Evolutionary conservation across 1,284 basidiomycete species (phyloP), one percentile per base, ranked within the genome.

Genomic region (Jaminaea rosea): DNA sequence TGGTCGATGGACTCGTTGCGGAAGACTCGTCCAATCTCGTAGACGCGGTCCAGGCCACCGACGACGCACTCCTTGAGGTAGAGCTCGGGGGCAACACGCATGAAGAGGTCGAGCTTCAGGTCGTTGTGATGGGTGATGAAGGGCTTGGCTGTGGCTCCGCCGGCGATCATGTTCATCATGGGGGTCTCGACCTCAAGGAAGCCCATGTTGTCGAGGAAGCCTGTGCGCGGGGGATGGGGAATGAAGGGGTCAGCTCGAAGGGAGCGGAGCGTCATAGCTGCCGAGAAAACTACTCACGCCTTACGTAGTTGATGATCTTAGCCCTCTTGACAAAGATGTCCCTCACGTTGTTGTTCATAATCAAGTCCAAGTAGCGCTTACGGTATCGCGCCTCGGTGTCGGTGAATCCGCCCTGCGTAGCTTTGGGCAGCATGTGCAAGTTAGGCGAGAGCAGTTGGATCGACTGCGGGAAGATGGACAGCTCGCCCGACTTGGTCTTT

Each of bases 101-200:
- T 87, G 81, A 87, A 97, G n/a, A 98, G 80, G 76, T 99, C 92
- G 65, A 98, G 83, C 77, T 90, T 82, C 63, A 99, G 85, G 75
- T 97, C 93, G 78, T 99, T 99, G 79, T 99, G 93, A 76, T 97
- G 92, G 0, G 93, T 99, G 74, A 98, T 75, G 78, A 99, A 99
- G 1, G 93, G 93, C 81, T 97, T 98, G 66, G 93, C 93, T 4
- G 91, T 97, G 27, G 93, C 93, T 55, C 93, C 93, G 50, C 93
- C 93, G 6, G 94, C 94, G 61, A 90, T 84, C 80, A 96, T 84
- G 75, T 87, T 92, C 79, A 90, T 98, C 82, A 99, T 96, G 8
- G 94, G 93, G 5, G 93, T 99, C 78, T 99, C 93, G 56, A 98
- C 92, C 78, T 99, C 94, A 76, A 98, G 83, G 81, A 99, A 99